These are phyloP conservation scores for Metschnikowia cubensis DNA, from an alignment of 805 yeast genomes.

Conservation along the genomic window DNA sequence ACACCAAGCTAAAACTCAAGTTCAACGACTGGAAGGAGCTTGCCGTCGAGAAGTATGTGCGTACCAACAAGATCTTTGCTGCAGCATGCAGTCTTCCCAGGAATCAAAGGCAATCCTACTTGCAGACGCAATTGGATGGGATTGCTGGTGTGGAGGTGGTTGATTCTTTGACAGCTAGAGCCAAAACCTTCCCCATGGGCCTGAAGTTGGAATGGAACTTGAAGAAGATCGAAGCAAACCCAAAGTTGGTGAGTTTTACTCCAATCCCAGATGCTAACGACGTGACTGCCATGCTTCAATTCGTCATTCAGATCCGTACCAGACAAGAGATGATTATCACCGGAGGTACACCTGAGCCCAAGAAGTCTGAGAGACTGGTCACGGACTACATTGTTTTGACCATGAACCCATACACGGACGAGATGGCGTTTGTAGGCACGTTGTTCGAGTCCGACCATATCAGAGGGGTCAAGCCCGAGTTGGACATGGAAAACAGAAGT, in stretches of 20 bases:
- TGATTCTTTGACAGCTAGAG: conserved; percentile 29
- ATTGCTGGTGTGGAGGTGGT: conserved; percentile 33
- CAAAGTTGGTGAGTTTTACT: conserved; percentile 69
- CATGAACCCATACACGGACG: conserved; percentile 37
- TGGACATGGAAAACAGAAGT: conserved; percentile 16
- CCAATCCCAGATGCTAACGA: conserved; percentile 51
- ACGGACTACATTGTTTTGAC: conserved; percentile 38
- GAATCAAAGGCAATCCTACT: conserved; percentile 37
- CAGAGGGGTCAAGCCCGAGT: conserved; percentile 38
- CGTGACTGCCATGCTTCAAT: conserved; percentile 35
- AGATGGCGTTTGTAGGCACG: conserved; percentile 37
- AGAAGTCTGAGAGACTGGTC: conserved; percentile 26
- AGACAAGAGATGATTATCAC: conserved; percentile 34
- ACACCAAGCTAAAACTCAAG: conserved; percentile 40
- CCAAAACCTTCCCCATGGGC: conserved; percentile 48
- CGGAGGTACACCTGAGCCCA: conserved; percentile 18
- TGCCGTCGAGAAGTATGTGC: conserved; percentile 72
- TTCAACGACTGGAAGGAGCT: conserved; percentile 84
- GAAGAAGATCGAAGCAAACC: conserved; percentile 61
- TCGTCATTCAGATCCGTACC: conserved; percentile 35
- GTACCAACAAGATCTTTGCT: conserved; percentile 81
- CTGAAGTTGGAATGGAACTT: conserved; percentile 73
- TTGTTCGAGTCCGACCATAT: conserved; percentile 36
- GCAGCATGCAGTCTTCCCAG: conserved; percentile 33
- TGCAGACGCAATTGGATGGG: conserved; percentile 37